phyloP scores from a whole-genome alignment of 164 flowering plant genomes.

The Santalum album region DNA sequence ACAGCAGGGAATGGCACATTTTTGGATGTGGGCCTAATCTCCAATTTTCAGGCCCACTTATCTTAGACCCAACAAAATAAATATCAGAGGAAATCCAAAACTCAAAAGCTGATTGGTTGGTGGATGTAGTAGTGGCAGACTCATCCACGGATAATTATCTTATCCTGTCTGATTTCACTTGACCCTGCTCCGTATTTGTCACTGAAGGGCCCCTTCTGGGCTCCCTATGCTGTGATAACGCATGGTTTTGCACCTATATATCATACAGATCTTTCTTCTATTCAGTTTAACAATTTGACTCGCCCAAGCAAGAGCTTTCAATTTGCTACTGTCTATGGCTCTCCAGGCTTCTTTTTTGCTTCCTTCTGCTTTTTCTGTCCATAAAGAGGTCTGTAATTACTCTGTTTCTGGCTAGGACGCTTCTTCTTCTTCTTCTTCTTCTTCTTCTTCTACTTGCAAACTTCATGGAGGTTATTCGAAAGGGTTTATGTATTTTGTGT shows the following conservation, averaged over 20 bases:
- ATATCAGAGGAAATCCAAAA: constrained; percentile 46
- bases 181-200: too few species aligned
- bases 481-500: background rate
- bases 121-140: constrained; percentile 26
- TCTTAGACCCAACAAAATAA: background rate
- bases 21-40: background rate
- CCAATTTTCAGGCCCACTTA: too few species aligned
- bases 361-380: constrained; percentile 45
- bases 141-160: constrained; percentile 30
- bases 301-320: background rate
- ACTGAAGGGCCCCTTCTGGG: too few species aligned
- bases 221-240: too few species aligned
- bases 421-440: background rate
- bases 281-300: too few species aligned
- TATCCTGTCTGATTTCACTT: constrained; percentile 30
- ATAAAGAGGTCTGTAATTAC: constrained; percentile 45
- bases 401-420: background rate
- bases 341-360: constrained; percentile 70
- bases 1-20: background rate
- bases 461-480: background rate
- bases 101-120: constrained; percentile 46
- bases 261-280: too few species aligned
- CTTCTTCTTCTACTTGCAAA: too few species aligned
- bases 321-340: constrained; percentile 38
- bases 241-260: too few species aligned